These are phyloP conservation scores for Coniochaeta sp. DNA, from an alignment of 2,329 filamentous ascomycete genomes.

Conservation along the genomic window DNA sequence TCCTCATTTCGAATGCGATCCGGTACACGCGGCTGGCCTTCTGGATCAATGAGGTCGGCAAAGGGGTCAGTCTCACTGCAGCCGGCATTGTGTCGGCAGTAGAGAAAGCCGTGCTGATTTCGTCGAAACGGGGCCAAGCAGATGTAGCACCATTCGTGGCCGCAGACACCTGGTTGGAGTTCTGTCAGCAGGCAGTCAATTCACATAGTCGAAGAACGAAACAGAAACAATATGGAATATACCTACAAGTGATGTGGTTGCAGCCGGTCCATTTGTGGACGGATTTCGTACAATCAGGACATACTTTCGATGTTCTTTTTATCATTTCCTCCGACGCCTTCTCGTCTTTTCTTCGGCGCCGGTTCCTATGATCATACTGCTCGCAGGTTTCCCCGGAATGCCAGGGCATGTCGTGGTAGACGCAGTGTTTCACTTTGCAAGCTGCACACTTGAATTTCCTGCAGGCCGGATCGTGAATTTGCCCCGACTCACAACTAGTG, in stretches of 20 bases:
- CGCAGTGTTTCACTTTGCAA: slow-evolving; percentile 23
- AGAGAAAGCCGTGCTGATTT: slow-evolving; percentile 17
- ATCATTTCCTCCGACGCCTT: slow-evolving; percentile 24
- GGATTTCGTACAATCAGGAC: slow-evolving; percentile 25
- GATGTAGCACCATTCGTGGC: slow-evolving; percentile 31
- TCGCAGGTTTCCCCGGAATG: slow-evolving; percentile 28
- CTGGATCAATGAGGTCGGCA: slow-evolving; percentile 11
- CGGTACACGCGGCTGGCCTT: not conserved
- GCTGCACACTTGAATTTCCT: slow-evolving; percentile 22
- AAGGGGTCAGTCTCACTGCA: slow-evolving; percentile 20
- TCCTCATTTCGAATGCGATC: not conserved
- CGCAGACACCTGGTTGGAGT: slow-evolving; percentile 15
- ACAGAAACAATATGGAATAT: slow-evolving; percentile 10
- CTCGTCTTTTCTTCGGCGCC: slow-evolving; percentile 18
- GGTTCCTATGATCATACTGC: slow-evolving; percentile 24
- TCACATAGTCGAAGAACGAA: not conserved
- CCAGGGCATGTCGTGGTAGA: slow-evolving; percentile 27
- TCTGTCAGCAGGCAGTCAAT: slow-evolving; percentile 11
- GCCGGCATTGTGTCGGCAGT: slow-evolving; percentile 20
- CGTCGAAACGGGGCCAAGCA: slow-evolving; percentile 22
- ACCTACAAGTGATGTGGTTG: slow-evolving; percentile 30
- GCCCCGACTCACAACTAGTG: slow-evolving; percentile 25
- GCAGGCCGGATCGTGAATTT: slow-evolving; percentile 24
- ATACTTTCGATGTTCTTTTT: slow-evolving; percentile 23
- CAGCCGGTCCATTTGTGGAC: slow-evolving; percentile 28